phyloP scores from a whole-genome alignment of 306 rosid genomes.

The Alnus rubra region DNA sequence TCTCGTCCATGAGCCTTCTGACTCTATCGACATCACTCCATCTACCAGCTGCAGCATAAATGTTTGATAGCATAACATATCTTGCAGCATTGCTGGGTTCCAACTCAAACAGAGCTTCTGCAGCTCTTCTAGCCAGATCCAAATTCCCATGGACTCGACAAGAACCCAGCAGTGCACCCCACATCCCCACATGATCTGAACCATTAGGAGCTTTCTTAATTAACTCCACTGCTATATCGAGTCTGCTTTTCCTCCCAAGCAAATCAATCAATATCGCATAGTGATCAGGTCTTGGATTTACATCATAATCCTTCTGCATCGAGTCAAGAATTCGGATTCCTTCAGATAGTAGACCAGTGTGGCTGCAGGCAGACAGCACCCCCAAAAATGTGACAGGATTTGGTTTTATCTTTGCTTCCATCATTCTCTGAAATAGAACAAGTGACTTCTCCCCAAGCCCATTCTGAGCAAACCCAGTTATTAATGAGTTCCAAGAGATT shows the following conservation, averaged over 20 bases:
- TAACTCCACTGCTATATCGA: slow-evolving; percentile 48
- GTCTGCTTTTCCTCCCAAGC: slow-evolving; percentile 63
- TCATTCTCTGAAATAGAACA: slow-evolving; percentile 48
- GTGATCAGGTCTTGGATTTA: slow-evolving; percentile 50
- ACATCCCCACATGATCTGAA: slow-evolving; percentile 44
- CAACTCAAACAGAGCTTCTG: slow-evolving; percentile 54
- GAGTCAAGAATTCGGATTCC: slow-evolving; percentile 45
- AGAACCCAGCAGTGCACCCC: slow-evolving; percentile 69
- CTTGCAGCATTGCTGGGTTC: slow-evolving; percentile 64
- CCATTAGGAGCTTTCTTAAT: slow-evolving; percentile 41
- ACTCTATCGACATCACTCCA: slow-evolving; percentile 51
- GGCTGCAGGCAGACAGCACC: slow-evolving; percentile 57
- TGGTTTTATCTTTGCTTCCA: slow-evolving; percentile 52
- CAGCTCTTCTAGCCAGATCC: slow-evolving; percentile 53
- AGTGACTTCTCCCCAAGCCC: slow-evolving; percentile 51
- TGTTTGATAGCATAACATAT: slow-evolving; percentile 62
- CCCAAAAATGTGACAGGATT: slow-evolving; percentile 64
- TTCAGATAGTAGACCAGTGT: slow-evolving; percentile 52
- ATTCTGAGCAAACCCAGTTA: slow-evolving; percentile 59
- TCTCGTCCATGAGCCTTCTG: slow-evolving; percentile 49
- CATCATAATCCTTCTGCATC: slow-evolving; percentile 46
- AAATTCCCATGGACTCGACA: slow-evolving; percentile 55
- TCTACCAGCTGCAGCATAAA: slow-evolving; percentile 59
- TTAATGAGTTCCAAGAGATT: slow-evolving; percentile 54
- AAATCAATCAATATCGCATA: slow-evolving; percentile 60